Conservation (phyloP, 2,329 filamentous ascomycete species). For the Calonectria ilicicola region DNA sequence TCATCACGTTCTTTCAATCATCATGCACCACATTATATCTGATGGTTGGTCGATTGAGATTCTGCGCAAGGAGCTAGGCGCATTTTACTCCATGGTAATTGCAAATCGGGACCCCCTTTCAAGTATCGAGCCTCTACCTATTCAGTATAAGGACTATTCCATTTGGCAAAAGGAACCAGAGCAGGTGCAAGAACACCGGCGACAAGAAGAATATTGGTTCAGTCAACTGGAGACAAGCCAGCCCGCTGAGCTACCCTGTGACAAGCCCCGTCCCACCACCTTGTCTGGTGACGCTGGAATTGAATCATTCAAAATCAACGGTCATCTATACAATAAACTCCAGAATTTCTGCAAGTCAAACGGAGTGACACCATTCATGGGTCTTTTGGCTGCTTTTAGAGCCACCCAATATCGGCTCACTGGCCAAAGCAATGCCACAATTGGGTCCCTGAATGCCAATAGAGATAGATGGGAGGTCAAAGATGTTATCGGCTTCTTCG, state of each 20-base stretch:
- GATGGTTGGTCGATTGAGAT: background rate
- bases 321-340: background rate
- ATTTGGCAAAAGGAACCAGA: background rate
- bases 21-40: background rate
- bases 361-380: background rate
- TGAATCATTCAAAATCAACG: background rate
- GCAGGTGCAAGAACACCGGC: background rate
- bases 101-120: background rate
- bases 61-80: background rate
- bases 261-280: background rate
- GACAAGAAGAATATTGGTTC: background rate
- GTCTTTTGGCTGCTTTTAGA: slow-evolving; percentile 37
- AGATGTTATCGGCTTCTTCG: slow-evolving; percentile 41
- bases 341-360: background rate
- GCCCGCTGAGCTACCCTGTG: background rate
- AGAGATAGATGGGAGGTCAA: slow-evolving; percentile 29
- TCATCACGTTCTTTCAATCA: background rate
- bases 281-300: background rate
- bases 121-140: background rate
- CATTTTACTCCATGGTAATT: background rate
- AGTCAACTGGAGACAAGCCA: background rate
- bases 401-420: slow-evolving; percentile 40
- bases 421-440: slow-evolving; percentile 32
- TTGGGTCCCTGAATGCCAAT: slow-evolving; percentile 37
- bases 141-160: background rate